Base-by-base conservation (phyloP, 345 rosid species). In the Murraya koenigii region DNA sequence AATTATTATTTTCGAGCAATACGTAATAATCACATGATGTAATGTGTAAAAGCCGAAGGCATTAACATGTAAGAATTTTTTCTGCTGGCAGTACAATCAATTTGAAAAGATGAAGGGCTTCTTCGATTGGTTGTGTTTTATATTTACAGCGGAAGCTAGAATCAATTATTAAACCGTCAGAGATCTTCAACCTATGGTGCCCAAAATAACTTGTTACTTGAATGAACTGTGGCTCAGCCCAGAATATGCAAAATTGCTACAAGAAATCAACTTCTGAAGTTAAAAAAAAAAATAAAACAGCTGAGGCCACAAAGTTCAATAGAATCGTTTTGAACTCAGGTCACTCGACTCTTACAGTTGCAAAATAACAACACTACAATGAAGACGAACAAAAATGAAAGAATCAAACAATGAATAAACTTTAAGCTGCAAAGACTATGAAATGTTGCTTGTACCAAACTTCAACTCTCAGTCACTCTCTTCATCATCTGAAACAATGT, bases 401-500 rank as follows among this genome's bases (percentile, higher is more conserved):
- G 75, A 81, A 86, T 84, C 68, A 84, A 87, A 75, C 84, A 83
- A 85, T 81, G 67, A 78, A 68, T 26, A 49, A 74, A 11, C 20
- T 8, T 72, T 69, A 75, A 15, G 36, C 28, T 54, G 39, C 23
- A 80, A 80, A 77, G 64, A 62, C 44, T 30, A 17, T 7, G 28
- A 60, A 58, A 80, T 14, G 56, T 38, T 47, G 30, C 36, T 52
- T 77, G 75, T 26, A 59, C 55, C 76, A 71, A 19, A 56, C 74
- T 80, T 68, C 61, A 74, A 75, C 3, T 66, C 47, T 74, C 69
- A 47, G 32, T 20, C 25, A 35, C 63, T 26, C 35, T n/a, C 65
- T 28, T 92, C 94, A 75, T 76, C 85, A 36, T 92, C 93, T 6
- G 97, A 94, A 75, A 92, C 94, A 80, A 96, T 89, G 75, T 94